Evolutionary conservation across 2,329 filamentous ascomycete species (phyloP).

Genomic region (Ophiosphaerella korrae): DNA sequence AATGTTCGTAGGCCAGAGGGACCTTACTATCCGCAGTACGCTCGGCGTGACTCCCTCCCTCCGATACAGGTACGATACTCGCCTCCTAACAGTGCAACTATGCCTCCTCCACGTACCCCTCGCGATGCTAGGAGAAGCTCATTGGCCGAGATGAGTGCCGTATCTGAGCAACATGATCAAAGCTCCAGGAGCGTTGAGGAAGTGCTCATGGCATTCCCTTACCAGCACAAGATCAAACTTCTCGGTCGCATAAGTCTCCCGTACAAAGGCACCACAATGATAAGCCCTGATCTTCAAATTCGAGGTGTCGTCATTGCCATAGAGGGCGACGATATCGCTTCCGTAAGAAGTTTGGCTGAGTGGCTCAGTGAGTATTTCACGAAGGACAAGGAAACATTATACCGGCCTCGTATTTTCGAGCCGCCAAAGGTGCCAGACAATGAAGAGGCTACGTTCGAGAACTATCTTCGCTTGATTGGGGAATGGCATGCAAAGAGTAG

Average conservation of each 20-base stretch:
- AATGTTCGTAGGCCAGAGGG: conserved; percentile 65
- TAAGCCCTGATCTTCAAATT: conserved; percentile 43
- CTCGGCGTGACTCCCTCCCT: conserved; percentile 42
- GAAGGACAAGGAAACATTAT: conserved; percentile 54
- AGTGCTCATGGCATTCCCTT: conserved; percentile 76
- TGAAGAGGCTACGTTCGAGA: conserved; percentile 46
- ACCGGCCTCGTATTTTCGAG: conserved; percentile 56
- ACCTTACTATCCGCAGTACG: conserved; percentile 40
- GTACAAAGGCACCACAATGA: conserved; percentile 47
- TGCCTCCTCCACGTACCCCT: conserved; percentile 42
- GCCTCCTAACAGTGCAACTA: conserved; percentile 38
- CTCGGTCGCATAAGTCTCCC: conserved; percentile 77
- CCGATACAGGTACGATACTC: conserved; percentile 39
- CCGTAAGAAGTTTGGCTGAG: conserved; percentile 68
- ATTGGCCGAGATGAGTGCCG: conserved; percentile 11
- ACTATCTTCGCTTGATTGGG: conserved; percentile 71
- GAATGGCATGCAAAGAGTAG: conserved; percentile 77
- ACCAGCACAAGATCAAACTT: conserved; percentile 76
- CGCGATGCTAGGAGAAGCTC: conserved; percentile 29
- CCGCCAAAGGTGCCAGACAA: conserved; percentile 53
- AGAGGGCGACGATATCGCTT: conserved; percentile 71
- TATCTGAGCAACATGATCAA: conserved; percentile 45
- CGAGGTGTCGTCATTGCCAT: conserved; percentile 84
- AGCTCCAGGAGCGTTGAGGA: conserved; percentile 62
- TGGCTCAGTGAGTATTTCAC: conserved; percentile 63